These are phyloP conservation scores for Neofusicoccum umdonicola DNA, from an alignment of 2,329 filamentous ascomycete genomes.

Conservation along the genomic window DNA sequence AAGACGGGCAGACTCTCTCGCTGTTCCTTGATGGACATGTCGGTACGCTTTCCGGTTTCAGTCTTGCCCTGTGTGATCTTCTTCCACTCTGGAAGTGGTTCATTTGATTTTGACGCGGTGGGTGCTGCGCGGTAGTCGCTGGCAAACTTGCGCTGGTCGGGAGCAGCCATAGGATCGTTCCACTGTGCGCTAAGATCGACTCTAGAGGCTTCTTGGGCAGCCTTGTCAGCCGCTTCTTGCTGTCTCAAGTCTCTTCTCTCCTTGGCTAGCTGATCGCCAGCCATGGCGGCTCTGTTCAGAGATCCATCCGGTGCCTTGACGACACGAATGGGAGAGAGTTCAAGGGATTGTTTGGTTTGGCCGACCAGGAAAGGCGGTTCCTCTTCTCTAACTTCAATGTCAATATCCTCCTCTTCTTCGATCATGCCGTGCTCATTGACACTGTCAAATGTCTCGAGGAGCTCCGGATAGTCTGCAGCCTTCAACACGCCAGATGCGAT, in stretches of 20 bases:
- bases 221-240: conserved; percentile 77
- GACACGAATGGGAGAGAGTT: conserved; percentile 91
- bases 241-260: conserved; percentile 86
- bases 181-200: conserved; percentile 87
- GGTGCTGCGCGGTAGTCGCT: conserved; percentile 68
- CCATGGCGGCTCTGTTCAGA: conserved; percentile 93
- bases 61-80: conserved; percentile 76
- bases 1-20: conserved; percentile 85
- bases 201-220: conserved; percentile 70
- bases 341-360: conserved; percentile 93
- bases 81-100: conserved; percentile 90
- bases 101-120: conserved; percentile 56
- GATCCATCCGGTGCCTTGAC: conserved; percentile 98
- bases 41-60: conserved; percentile 80
- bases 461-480: conserved; percentile 87
- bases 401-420: conserved; percentile 92
- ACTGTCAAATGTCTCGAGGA: conserved; percentile 91
- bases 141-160: conserved; percentile 84
- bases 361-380: conserved; percentile 94
- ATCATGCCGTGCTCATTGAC: conserved; percentile 82
- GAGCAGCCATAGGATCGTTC: conserved; percentile 93
- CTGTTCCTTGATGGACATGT: conserved; percentile 92
- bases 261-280: conserved; percentile 81
- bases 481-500: conserved; percentile 94
- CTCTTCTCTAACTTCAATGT: conserved; percentile 94